Conservation (phyloP, 345 rosid species). For the Eucalyptus paniculata region DNA sequence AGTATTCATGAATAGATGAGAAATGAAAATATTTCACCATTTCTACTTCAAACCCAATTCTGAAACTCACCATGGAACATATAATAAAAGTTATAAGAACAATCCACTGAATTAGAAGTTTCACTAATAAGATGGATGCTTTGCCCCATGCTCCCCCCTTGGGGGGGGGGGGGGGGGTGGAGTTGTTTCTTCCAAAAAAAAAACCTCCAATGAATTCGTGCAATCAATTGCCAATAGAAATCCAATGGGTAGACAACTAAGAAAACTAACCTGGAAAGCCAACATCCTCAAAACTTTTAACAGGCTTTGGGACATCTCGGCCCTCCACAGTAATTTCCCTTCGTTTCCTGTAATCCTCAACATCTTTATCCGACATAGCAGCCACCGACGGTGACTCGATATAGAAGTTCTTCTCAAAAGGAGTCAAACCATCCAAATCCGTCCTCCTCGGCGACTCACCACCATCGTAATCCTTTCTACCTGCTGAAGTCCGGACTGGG, state of each 20-base stretch:
- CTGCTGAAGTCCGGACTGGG: constrained; percentile 34
- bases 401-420: constrained; percentile 93
- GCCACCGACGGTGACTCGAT: constrained; percentile 72
- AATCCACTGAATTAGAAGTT: background rate
- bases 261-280: constrained; percentile 78
- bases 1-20: background rate
- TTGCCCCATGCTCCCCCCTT: background rate
- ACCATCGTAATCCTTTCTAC: constrained; percentile 42
- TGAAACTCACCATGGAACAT: background rate
- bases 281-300: constrained; percentile 59
- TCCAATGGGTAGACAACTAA: background rate
- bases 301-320: constrained; percentile 89
- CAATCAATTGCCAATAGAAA: background rate
- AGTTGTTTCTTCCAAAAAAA: background rate
- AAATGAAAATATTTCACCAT: background rate
- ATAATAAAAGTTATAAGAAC: background rate
- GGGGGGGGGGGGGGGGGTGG: too few relatives aligned
- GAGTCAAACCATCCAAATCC: constrained; percentile 90
- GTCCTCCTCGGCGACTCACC: constrained; percentile 48
- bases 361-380: constrained; percentile 74
- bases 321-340: constrained; percentile 96
- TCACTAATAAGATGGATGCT: background rate
- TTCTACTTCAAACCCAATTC: background rate
- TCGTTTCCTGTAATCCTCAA: constrained; percentile 58
- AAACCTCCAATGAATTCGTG: background rate